Evolutionary conservation across 2,329 filamentous ascomycete species (phyloP), one percentile per base, ranked within the genome.

Genomic region (Neofusicoccum parvum): DNA sequence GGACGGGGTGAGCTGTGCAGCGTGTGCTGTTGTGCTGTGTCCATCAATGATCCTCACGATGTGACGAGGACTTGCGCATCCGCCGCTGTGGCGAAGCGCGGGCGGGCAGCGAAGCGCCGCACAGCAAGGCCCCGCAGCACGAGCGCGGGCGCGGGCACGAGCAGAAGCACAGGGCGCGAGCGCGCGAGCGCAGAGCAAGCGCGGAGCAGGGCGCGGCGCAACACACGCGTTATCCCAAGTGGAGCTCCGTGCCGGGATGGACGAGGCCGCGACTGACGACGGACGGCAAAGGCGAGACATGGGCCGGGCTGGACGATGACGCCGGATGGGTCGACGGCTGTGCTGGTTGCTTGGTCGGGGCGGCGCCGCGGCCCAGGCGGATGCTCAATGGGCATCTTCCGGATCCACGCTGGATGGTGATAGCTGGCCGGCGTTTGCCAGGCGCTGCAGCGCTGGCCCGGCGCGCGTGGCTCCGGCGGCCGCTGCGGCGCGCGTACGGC

Each of bases 31-130:
- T 36, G 43, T 46, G 56, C 53, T 34, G 39, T 60, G 56, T 48
- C 56, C 43, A 60, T 60, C 56, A 60, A 60, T 60, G 56, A 60
- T 60, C 41, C 56, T 60, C 56, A 60, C 56, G 56, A 60, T 60
- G 56, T 60, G 56, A 60, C 56, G 41, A 48, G 53, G 51, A 36
- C 41, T 39, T 32, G 54, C 54, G 23, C 54, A 46, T 58, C 54
- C 54, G 54, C 54, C 54, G 54, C 56, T 60, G 56, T 60, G 56
- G 56, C 56, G 56, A 60, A 60, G 56, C 56, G 56, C 56, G 56
- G 56, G 56, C 41, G 15, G 12, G 12, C 27, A 60, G 6, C 32
- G 14, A 27, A 27, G 27, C 5, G 27, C 27, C 27, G 27, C 27
- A 27, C 27, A 27, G 27, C 27, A 27, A 2, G 27, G 27, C 27